A percentile compares a stretch with the other conserved stretches of the same genome.
Evolutionary conservation across 352 stramenopile species (phyloP).

Genomic region (Halophytophthora batemanensis): DNA sequence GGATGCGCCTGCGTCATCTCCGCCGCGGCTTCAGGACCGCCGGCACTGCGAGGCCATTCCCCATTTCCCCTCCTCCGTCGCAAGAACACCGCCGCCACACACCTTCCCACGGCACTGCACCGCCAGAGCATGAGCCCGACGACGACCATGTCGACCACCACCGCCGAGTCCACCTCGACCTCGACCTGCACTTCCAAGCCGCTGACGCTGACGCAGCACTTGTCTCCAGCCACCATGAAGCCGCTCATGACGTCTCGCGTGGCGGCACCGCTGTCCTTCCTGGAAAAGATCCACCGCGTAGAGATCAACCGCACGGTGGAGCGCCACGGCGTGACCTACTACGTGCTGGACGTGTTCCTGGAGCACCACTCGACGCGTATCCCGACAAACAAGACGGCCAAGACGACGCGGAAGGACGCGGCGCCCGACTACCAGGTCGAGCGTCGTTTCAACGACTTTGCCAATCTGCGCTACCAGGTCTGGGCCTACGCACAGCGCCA

Average conservation of each 20-base stretch:
- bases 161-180: slow-evolving; percentile 21
- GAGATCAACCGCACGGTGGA: slow-evolving; percentile 38
- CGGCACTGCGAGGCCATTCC: too few species aligned
- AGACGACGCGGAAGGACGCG: slow-evolving; percentile 12
- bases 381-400: slow-evolving; percentile 42
- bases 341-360: slow-evolving; percentile 56
- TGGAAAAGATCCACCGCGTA: slow-evolving; percentile 41
- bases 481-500: slow-evolving; percentile 45
- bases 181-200: slow-evolving; percentile 18
- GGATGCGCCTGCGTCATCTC: too few species aligned
- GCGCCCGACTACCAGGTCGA: slow-evolving; percentile 47
- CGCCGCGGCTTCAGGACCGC: too few species aligned
- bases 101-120: too few species aligned
- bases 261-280: slow-evolving; percentile 23
- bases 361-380: slow-evolving; percentile 57
- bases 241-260: slow-evolving; percentile 25
- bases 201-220: slow-evolving; percentile 17
- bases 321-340: slow-evolving; percentile 44
- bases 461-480: slow-evolving; percentile 45
- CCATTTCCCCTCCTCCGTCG: too few species aligned
- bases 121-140: too few species aligned
- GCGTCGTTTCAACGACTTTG: slow-evolving; percentile 52
- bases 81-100: too few species aligned
- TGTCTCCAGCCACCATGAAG: slow-evolving; percentile 22
- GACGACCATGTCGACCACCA: slow-evolving; percentile 14